A percentile compares a stretch with the other conserved stretches of the same genome.
Conservation (phyloP, 495 filamentous ascomycete species). For the Aspergillus nidulans region DNA sequence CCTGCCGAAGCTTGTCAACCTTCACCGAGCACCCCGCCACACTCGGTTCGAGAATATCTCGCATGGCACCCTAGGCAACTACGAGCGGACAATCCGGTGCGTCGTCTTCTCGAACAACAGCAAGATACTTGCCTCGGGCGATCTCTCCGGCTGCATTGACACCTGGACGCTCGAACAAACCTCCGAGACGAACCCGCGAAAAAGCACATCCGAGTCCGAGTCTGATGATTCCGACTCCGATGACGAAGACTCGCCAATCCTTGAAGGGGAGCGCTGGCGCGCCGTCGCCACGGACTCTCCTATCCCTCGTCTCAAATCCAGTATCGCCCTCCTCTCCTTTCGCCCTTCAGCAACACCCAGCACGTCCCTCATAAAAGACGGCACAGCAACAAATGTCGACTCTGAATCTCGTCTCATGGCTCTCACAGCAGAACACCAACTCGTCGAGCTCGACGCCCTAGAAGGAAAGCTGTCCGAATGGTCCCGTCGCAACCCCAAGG, state of each 20-base stretch:
- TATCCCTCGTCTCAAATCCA: conserved; percentile 71
- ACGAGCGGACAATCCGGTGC: conserved; percentile 71
- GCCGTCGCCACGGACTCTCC: conserved; percentile 62
- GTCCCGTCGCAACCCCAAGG: conserved; percentile 77
- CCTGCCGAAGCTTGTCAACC: conserved; percentile 43
- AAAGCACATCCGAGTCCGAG: conserved; percentile 33
- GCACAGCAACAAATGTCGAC: conserved; percentile 16
- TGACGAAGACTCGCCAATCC: conserved; percentile 31
- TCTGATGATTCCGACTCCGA: conserved; percentile 36
- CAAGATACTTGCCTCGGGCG: conserved; percentile 68
- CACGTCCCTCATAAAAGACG: conserved; percentile 34
- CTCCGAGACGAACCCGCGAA: conserved; percentile 34
- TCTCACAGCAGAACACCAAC: conserved; percentile 68
- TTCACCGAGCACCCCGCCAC: conserved; percentile 57
- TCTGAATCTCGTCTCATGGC: conserved; percentile 62
- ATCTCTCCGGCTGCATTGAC: conserved; percentile 82
- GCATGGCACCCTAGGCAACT: conserved; percentile 68
- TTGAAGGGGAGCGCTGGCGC: conserved; percentile 58
- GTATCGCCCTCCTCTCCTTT: conserved; percentile 72
- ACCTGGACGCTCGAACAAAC: conserved; percentile 68
- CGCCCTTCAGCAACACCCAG: conserved; percentile 39
- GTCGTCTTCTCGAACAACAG: conserved; percentile 78
- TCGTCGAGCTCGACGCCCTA: conserved; percentile 72
- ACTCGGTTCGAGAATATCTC: conserved; percentile 47
- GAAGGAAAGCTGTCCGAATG: conserved; percentile 73